Evolutionary conservation across 2,329 filamentous ascomycete species (phyloP).

Genomic region (Davidsoniella neocaledoniae): DNA sequence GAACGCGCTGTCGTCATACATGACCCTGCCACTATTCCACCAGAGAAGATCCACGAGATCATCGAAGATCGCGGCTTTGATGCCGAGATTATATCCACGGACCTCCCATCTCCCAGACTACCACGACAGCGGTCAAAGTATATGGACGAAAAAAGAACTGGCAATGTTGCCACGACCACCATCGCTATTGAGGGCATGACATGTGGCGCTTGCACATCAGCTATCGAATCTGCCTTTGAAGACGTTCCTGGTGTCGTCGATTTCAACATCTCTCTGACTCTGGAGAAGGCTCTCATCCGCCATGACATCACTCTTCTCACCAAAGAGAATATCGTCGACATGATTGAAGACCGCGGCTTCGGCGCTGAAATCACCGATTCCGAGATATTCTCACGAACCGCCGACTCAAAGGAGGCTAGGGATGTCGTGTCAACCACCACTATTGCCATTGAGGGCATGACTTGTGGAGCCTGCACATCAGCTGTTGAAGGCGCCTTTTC

Average conservation of each 20-base stretch:
- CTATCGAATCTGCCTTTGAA: conserved; percentile 66
- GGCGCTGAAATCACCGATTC: conserved; percentile 65
- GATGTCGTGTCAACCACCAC: conserved; percentile 52
- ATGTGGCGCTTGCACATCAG: conserved; percentile 75
- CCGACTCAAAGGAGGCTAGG: conserved; percentile 14
- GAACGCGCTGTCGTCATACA: conserved; percentile 91
- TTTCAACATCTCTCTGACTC: conserved; percentile 70
- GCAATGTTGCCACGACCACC: conserved; percentile 46
- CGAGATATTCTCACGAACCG: conserved; percentile 25
- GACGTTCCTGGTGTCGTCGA: conserved; percentile 54
- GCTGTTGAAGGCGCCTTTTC: conserved; percentile 74
- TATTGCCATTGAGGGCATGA: conserved; percentile 88
- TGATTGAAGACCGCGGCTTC: conserved; percentile 59
- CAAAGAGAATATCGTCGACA: conserved; percentile 37
- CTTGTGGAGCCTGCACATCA: conserved; percentile 88
- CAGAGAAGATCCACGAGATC: conserved; percentile 63
- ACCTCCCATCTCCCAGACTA: conserved; percentile 42
- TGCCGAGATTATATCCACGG: conserved; percentile 70
- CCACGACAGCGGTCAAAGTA: conserved; percentile 17
- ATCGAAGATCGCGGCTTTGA: conserved; percentile 91
- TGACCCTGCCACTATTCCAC: conserved; percentile 55
- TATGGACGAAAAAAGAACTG: conserved; percentile 8
- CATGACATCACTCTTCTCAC: conserved; percentile 46
- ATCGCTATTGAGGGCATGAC: conserved; percentile 78
- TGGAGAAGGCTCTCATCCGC: conserved; percentile 71